Conservation (phyloP, 2,329 filamentous ascomycete species). For the Achaetomium macrosporum region DNA sequence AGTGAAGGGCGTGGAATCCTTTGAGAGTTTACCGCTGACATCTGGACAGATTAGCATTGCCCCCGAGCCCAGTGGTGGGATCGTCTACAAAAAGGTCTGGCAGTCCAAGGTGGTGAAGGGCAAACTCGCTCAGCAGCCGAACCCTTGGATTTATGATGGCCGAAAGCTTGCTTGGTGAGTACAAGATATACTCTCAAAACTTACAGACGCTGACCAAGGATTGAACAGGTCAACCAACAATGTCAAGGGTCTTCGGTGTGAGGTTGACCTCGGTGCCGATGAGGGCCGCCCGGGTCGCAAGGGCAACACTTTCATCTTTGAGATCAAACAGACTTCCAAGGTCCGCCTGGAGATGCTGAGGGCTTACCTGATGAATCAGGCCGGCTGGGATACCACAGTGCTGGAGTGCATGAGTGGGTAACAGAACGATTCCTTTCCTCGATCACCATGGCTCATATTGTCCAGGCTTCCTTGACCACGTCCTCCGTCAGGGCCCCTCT, state of each 20-base stretch:
- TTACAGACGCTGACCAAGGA: neutral
- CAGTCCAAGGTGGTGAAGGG: slow-evolving; percentile 54
- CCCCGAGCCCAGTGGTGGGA: slow-evolving; percentile 55
- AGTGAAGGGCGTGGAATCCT: too few species aligned
- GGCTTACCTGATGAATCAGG: slow-evolving; percentile 57
- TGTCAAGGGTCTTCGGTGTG: slow-evolving; percentile 44
- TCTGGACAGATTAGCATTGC: slow-evolving; percentile 56
- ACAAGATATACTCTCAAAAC: too few species aligned
- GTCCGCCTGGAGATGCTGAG: slow-evolving; percentile 63
- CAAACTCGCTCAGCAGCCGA: slow-evolving; percentile 43
- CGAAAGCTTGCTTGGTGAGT: slow-evolving; percentile 72
- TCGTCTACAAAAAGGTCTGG: slow-evolving; percentile 73
- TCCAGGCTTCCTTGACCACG: slow-evolving; percentile 76
- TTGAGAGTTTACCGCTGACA: slow-evolving; percentile 6
- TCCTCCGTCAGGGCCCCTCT: slow-evolving; percentile 74
- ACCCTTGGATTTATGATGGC: slow-evolving; percentile 70
- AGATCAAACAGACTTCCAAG: slow-evolving; percentile 57
- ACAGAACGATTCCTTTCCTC: neutral
- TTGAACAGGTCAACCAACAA: slow-evolving; percentile 33
- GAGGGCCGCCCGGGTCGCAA: slow-evolving; percentile 33
- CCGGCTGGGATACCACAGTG: slow-evolving; percentile 58
- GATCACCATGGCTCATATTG: neutral
- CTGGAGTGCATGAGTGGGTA: slow-evolving; percentile 69
- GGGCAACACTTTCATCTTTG: slow-evolving; percentile 52
- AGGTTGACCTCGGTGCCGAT: slow-evolving; percentile 68